Evolutionary conservation across 805 yeast genomes (phyloP), one percentile per base, ranked within the genome.

Genomic region (Pichia kluyveri): DNA sequence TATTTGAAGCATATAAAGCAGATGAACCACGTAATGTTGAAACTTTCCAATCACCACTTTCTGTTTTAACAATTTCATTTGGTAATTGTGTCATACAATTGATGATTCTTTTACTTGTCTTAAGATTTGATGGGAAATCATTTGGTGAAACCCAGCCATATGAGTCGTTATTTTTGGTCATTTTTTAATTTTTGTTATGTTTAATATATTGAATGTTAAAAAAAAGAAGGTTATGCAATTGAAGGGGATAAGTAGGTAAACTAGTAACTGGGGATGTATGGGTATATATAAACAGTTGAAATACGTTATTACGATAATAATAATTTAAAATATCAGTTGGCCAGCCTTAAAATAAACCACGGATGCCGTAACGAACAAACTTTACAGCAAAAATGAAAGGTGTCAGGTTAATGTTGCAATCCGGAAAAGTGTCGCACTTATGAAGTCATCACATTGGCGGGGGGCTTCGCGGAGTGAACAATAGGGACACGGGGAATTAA

Each of bases 1-100:
- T 73, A 51, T 86, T 76, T 17, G 95, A 80, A 4, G 96, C 81
- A 58, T 84, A 82, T 37, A 91, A 68, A 0, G 97, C 95, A 10
- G 93, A 80, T 57, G 86, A 86, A 2, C 98, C 98, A 9, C 93
- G 73, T 12, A 81, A 69, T 38, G 82, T 79, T 46, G 73, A 76
- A 40, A 82, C 77, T 46, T 73, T 73, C 87, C 85, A 82, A 30
- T 60, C 58, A n/a, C 63, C 66, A 0, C 65, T 64, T 6, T 61
- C 63, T 12, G 62, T 62, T 39, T 68, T 75, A 60, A 65, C 68
- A 48, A 83, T 77, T 51, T 77, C 82, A 43, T 77, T 75, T 4
- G 93, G 89, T 48, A 86, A 70, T 54, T 74, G 77, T 15, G 90
- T 77, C 71, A 82, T 76, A 43, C 80, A 86, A 51, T 77, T 75